Evolutionary conservation across 176 grass and related monocot species (phyloP).

Genomic region (Zoysia pacifica): DNA sequence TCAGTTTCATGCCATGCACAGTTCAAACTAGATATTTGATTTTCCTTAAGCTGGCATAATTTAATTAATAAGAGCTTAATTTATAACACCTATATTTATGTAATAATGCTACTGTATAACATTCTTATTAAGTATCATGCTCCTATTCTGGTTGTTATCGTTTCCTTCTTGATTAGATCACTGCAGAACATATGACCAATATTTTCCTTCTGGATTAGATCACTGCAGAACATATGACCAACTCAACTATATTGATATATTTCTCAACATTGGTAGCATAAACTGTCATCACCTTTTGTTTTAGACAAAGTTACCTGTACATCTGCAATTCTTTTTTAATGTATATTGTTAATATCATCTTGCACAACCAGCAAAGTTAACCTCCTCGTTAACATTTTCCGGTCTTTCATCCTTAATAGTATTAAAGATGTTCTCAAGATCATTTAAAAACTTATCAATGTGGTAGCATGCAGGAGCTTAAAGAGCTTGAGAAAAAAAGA

Average conservation of each 20-base stretch:
- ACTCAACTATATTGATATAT: neutral
- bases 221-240: neutral
- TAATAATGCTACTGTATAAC: neutral
- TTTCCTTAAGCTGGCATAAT: neutral
- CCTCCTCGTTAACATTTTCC: neutral
- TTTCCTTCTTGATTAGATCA: neutral
- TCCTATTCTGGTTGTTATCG: neutral
- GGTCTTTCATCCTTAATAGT: neutral
- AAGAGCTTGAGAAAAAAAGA: constrained; percentile 67
- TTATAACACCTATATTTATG: neutral
- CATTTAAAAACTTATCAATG: neutral
- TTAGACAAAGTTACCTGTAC: neutral
- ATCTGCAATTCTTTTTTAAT: neutral
- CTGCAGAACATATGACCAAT: neutral
- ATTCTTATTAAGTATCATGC: neutral
- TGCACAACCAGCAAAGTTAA: neutral
- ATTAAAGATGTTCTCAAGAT: neutral
- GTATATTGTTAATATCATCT: neutral
- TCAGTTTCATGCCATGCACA: no score
- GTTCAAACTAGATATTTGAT: neutral
- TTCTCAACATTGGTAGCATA: neutral
- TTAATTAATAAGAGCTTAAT: neutral
- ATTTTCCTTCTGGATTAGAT: neutral
- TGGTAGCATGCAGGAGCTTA: constrained; percentile 57
- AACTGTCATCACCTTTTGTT: neutral